Evolutionary conservation across 108 stramenopile genomes (phyloP).

Genomic region (Pseudonitzschia delicatissima): DNA sequence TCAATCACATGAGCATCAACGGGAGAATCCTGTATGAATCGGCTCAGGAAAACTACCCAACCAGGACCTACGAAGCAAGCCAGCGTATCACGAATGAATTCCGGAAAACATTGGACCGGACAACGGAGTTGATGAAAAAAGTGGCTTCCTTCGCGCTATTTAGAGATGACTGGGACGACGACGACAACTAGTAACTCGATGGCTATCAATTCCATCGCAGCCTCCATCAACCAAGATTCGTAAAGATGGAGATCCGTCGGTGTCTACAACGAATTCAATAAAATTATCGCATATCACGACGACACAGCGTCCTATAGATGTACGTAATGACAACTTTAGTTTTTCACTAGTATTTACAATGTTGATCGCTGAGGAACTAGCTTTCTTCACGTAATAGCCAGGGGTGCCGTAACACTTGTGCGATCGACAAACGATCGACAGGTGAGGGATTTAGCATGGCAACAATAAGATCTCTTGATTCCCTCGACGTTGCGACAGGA

Average conservation of each 20-base stretch:
- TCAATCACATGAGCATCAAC: slow-evolving; percentile 34
- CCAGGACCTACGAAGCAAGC: slow-evolving; percentile 18
- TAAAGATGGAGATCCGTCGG: no score
- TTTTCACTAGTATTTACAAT: no score
- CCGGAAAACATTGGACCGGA: slow-evolving; percentile 30
- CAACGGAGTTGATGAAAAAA: slow-evolving; percentile 24
- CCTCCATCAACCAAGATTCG: no score
- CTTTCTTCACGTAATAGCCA: slow-evolving; percentile 44
- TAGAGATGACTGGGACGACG: slow-evolving; percentile 5
- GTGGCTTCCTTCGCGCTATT: slow-evolving; percentile 3
- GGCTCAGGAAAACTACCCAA: slow-evolving; percentile 29
- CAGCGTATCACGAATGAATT: slow-evolving; percentile 30
- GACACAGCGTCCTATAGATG: no score
- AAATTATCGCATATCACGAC: no score
- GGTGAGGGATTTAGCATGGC: slow-evolving; percentile 87
- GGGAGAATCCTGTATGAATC: slow-evolving; percentile 29
- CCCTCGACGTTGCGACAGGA: slow-evolving; percentile 52
- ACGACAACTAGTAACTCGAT: no score
- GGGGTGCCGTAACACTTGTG: slow-evolving; percentile 70
- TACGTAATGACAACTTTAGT: no score
- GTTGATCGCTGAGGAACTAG: no score
- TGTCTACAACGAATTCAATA: no score
- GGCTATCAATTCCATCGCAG: no score
- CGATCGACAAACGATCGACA: slow-evolving; percentile 60
- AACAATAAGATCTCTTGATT: slow-evolving; percentile 78